A percentile compares a stretch with the other conserved stretches of the same genome.
Evolutionary conservation across 805 yeast genomes (phyloP).

Genomic region (Jamesozyma rosinii): DNA sequence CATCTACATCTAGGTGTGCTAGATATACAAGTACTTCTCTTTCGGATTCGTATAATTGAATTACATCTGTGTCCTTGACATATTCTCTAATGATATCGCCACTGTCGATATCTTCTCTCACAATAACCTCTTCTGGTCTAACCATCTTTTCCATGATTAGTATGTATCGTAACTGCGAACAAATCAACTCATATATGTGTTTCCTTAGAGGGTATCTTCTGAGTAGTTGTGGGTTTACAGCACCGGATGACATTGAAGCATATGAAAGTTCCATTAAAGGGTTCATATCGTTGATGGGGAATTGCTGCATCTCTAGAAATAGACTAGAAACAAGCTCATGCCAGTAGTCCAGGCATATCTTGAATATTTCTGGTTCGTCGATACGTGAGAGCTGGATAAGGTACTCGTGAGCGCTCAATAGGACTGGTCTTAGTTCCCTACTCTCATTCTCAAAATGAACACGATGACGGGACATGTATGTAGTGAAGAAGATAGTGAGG

Average conservation of each 20-base stretch:
- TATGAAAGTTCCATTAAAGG: constrained; percentile 38
- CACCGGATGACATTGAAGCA: constrained; percentile 51
- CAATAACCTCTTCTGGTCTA: constrained; percentile 90
- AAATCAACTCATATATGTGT: constrained; percentile 65
- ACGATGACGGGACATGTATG: constrained; percentile 69
- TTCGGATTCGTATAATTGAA: constrained; percentile 85
- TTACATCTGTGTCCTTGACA: constrained; percentile 89
- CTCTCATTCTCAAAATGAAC: constrained; percentile 43
- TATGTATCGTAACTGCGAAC: constrained; percentile 72
- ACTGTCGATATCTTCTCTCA: constrained; percentile 86
- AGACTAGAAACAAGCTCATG: constrained; percentile 65
- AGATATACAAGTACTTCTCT: constrained; percentile 88
- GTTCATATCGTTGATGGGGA: constrained; percentile 39
- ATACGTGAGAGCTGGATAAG: constrained; percentile 74
- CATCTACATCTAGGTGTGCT: constrained; percentile 87
- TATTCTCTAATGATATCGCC: constrained; percentile 95
- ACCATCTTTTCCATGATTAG: constrained; percentile 87
- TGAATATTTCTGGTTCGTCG: constrained; percentile 89
- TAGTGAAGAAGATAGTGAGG: constrained; percentile 82
- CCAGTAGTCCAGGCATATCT: constrained; percentile 94
- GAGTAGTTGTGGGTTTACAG: constrained; percentile 69
- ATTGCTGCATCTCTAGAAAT: constrained; percentile 72
- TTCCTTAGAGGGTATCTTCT: constrained; percentile 73
- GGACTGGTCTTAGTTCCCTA: constrained; percentile 42
- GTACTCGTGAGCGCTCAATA: constrained; percentile 65